Evolutionary conservation across 78 protist species (phyloP).

Genomic region (Dictyostelium firmibasis): DNA sequence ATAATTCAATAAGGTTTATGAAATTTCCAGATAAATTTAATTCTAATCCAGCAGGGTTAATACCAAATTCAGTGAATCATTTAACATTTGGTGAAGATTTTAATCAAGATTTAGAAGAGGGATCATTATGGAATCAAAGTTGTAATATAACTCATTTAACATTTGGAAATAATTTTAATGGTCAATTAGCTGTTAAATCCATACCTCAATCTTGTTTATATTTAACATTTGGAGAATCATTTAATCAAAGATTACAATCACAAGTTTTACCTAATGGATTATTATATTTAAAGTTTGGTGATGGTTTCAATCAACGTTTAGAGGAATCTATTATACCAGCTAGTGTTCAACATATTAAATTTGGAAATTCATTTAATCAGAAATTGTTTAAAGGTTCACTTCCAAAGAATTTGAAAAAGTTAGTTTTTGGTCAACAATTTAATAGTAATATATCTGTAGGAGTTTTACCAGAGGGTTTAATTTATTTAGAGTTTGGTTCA

Average conservation of each 20-base stretch:
- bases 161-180: not conserved
- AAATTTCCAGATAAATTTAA: conserved; percentile 7
- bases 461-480: not conserved
- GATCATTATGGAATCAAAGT: not conserved
- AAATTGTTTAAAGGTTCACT: not conserved
- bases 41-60: not conserved
- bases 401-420: not conserved
- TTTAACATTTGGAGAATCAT: conserved; percentile 3
- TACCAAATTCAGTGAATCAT: not conserved
- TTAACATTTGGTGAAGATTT: not conserved
- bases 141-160: not conserved
- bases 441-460: not conserved
- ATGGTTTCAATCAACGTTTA: not conserved
- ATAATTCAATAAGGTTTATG: not conserved
- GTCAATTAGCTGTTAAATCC: not conserved
- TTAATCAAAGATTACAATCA: not conserved
- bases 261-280: not conserved
- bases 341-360: not conserved
- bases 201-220: not conserved
- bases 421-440: conserved; percentile 8
- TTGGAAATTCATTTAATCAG: not conserved
- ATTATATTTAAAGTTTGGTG: not conserved
- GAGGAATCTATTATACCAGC: not conserved
- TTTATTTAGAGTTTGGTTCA: not conserved
- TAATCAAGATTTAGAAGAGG: not conserved